These are phyloP conservation scores for Cercophora newfieldiana DNA, from an alignment of 495 filamentous ascomycete genomes.

Conservation along the genomic window DNA sequence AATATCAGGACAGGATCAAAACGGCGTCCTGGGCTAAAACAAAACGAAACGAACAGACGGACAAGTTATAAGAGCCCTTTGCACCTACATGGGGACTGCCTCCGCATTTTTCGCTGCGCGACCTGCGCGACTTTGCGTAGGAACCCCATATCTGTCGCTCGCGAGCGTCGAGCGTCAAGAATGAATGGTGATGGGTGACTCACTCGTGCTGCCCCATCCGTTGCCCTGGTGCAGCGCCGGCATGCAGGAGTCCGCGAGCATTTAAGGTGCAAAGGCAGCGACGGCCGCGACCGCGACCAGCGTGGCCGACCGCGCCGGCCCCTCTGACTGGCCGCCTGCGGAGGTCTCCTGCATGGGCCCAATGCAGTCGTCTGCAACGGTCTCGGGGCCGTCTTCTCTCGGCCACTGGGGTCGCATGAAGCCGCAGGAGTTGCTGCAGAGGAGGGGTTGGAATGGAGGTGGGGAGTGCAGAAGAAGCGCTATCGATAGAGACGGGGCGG, in stretches of 20 bases:
- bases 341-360: constrained; percentile 25
- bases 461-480: constrained; percentile 26
- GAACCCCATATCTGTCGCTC: constrained; percentile 22
- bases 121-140: constrained; percentile 22
- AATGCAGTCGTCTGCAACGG: constrained; percentile 21
- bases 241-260: constrained; percentile 23
- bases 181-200: constrained; percentile 37
- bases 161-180: constrained; percentile 21
- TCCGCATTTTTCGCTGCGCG: constrained; percentile 3
- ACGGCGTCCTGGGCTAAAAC: constrained; percentile 4
- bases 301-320: constrained; percentile 32
- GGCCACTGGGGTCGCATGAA: constrained; percentile 28
- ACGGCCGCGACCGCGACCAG: constrained; percentile 25
- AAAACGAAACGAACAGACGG: constrained; percentile 9
- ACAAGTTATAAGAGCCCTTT: constrained; percentile 9
- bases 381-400: constrained; percentile 25
- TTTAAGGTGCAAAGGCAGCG: neutral
- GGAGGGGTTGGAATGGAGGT: constrained; percentile 12
- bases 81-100: neutral
- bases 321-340: constrained; percentile 27
- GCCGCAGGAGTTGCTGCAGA: constrained; percentile 23
- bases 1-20: constrained; percentile 4
- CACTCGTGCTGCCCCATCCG: constrained; percentile 19
- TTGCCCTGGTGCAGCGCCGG: constrained; percentile 19
- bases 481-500: constrained; percentile 33